Base-by-base conservation (phyloP, 495 filamentous ascomycete genomes). In the Xylaria curta region DNA sequence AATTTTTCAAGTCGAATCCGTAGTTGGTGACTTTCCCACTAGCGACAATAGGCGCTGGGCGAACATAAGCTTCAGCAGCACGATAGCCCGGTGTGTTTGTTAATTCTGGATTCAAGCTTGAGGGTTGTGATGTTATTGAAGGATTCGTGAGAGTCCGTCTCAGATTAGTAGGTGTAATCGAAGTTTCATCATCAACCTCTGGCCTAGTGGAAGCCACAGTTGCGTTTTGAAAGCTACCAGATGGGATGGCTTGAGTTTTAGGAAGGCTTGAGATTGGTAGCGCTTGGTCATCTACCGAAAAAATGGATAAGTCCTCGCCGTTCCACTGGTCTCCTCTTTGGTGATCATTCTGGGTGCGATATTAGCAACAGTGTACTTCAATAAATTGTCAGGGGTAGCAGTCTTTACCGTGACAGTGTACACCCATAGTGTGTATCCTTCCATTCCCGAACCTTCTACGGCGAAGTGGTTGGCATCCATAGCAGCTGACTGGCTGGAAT, bases 381-480 rank as follows among this genome's bases (percentile, higher is more conserved):
- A 44, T 0, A 26, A 15, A 15, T 13, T 28, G 7, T 42, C 70
- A 58, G 56, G 60, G 42, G 17, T 17, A 31, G 51, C 69, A 59
- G 54, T 24, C 2, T 73, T 79, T 85, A 93, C 92, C 80, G 87
- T 87, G 42, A 88, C 87, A 63, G 89, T 88, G 79, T 99, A 99
- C 0, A 94, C 81, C 96, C 96, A 99, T 63, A 97, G 76, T 0
- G 94, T 93, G 76, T 94, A 97, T 1, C 95, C 95, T 72, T 94
- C 94, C 56, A 91, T 85, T 36, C 85, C 83, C 56, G 92, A 90
- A 8, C 91, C 93, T 81, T 99, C 96, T 0, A 98, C 81, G 0
- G 93, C 96, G 81, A 91, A 99, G 76, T 97, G 93, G 76, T 98
- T 98, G 36, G 96, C 96, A 84, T 99, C 96, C 92, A 98, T 94